phyloP scores from a whole-genome alignment of 2,329 filamentous ascomycete species.

The Colletotrichum sp. region DNA sequence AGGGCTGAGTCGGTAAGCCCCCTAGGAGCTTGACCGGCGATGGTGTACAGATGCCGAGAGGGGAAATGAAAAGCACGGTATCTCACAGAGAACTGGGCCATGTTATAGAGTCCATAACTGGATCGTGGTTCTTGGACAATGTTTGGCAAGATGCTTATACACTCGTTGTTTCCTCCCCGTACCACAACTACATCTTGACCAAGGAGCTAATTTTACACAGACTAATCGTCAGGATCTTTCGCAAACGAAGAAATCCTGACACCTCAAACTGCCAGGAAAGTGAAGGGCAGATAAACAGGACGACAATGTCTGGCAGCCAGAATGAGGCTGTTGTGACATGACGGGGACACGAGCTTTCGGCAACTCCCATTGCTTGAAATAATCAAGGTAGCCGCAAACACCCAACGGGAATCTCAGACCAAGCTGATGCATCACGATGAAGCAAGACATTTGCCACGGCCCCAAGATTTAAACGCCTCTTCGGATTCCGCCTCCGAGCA shows the following conservation, averaged over 20 bases:
- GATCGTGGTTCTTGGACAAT: neutral
- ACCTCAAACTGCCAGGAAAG: neutral
- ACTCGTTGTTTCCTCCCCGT: accelerated
- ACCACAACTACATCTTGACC: neutral
- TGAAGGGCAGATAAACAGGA: neutral
- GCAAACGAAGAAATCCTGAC: neutral
- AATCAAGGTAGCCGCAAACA: neutral
- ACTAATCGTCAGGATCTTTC: neutral
- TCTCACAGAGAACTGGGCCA: neutral
- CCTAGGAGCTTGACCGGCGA: neutral
- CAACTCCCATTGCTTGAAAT: neutral
- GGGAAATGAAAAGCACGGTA: too few relatives aligned
- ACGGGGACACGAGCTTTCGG: neutral
- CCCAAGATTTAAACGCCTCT: neutral
- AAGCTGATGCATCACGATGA: neutral
- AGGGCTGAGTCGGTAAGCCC: neutral
- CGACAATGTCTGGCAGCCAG: neutral
- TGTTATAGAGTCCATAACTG: neutral
- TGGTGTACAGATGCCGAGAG: neutral
- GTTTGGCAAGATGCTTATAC: neutral
- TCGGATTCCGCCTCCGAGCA: neutral
- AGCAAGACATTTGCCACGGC: neutral
- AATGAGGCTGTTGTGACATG: neutral
- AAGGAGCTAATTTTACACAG: accelerated
- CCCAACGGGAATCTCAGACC: neutral